Conservation (phyloP, 805 yeast genomes). For the Nakazawaea pomicola region DNA sequence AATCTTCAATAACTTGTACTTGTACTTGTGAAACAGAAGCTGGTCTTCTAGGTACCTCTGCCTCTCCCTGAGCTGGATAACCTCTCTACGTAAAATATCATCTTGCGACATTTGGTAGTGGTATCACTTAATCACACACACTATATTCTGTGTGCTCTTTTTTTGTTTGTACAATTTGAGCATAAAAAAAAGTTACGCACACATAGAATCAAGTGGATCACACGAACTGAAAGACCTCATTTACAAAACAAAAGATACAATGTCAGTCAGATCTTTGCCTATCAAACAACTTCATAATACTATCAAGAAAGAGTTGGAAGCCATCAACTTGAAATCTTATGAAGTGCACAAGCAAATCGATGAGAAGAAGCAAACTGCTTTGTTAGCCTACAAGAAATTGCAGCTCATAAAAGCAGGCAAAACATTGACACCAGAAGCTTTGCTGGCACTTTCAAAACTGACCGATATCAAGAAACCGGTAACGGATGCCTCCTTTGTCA, state of each 20-base stretch:
- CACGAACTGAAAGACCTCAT: neutral
- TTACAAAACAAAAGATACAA: neutral
- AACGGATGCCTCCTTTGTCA: slow-evolving; percentile 21
- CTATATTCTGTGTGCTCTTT: too few relatives aligned
- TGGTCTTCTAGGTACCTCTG: neutral
- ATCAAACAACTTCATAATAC: neutral
- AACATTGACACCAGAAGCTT: slow-evolving; percentile 23
- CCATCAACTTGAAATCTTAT: slow-evolving; percentile 30
- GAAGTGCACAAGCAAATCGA: slow-evolving; percentile 35
- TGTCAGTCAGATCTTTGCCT: slow-evolving; percentile 1
- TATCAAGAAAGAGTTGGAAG: slow-evolving; percentile 35
- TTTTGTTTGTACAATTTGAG: too few relatives aligned
- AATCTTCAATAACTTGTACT: slow-evolving; percentile 1
- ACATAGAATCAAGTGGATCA: neutral
- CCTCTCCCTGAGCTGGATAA: neutral
- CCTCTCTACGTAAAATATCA: neutral
- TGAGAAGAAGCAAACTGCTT: slow-evolving; percentile 38
- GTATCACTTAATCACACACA: neutral
- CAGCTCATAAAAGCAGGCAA: slow-evolving; percentile 37
- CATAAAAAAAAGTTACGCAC: neutral
- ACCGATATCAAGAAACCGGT: slow-evolving; percentile 24
- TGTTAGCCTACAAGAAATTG: slow-evolving; percentile 43
- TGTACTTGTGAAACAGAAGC: slow-evolving; percentile 7
- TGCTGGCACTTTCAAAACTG: slow-evolving; percentile 29
- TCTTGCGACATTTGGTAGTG: neutral